These are phyloP conservation scores for Colletotrichum camelliae DNA, from an alignment of 2,329 filamentous ascomycete genomes.

Conservation along the genomic window DNA sequence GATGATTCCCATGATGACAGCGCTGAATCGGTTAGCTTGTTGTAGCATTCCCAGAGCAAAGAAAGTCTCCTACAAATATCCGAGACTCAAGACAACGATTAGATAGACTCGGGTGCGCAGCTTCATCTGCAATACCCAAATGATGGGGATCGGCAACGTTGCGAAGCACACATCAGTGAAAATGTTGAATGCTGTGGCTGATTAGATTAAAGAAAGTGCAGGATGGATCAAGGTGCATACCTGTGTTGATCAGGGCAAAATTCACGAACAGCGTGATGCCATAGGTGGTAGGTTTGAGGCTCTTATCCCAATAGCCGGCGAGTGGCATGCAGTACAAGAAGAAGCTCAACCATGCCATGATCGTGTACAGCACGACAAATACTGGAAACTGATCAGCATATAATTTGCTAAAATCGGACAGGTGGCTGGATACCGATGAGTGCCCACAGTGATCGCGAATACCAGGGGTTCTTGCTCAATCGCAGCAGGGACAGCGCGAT, in stretches of 20 bases:
- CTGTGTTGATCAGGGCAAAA: conserved; percentile 43
- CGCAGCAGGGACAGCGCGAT: conserved; percentile 27
- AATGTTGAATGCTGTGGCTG: conserved; percentile 40
- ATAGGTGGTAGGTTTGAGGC: conserved; percentile 23
- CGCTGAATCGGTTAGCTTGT: conserved; percentile 26
- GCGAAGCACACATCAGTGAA: conserved; percentile 49
- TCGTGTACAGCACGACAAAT: conserved; percentile 26
- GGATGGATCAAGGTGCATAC: not conserved
- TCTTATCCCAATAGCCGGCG: conserved; percentile 26
- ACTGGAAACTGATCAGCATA: not conserved
- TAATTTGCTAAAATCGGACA: not conserved
- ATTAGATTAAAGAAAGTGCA: not conserved
- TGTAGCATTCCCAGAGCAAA: not conserved
- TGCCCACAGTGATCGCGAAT: conserved; percentile 27
- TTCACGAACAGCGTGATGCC: conserved; percentile 30
- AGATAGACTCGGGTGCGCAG: conserved; percentile 42
- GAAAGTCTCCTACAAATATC: conserved; percentile 39
- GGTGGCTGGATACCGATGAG: conserved; percentile 15
- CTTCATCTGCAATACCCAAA: conserved; percentile 46
- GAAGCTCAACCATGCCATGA: conserved; percentile 27
- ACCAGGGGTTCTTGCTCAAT: conserved; percentile 29
- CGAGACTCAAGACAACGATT: conserved; percentile 44
- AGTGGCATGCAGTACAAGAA: conserved; percentile 28
- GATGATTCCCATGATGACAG: conserved; percentile 43
- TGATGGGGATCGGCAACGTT: conserved; percentile 44